Evolutionary conservation across 495 filamentous ascomycete species (phyloP).

Genomic region (Achaetomiella virescens): DNA sequence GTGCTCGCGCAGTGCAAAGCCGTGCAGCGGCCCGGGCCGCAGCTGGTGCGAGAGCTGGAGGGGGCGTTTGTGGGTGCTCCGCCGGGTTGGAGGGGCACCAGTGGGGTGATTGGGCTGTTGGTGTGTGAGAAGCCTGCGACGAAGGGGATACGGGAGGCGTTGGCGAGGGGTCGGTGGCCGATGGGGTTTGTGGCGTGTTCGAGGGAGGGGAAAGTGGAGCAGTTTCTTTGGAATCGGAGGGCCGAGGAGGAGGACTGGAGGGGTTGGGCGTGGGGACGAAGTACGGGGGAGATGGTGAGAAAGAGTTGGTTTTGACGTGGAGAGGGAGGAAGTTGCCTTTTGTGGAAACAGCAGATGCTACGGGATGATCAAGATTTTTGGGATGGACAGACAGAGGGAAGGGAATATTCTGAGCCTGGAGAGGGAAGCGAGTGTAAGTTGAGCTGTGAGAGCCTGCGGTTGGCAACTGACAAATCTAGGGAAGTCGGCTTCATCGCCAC

Average conservation of each 20-base stretch:
- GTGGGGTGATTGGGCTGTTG: constrained; percentile 56
- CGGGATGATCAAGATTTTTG: neutral
- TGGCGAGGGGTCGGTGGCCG: constrained; percentile 60
- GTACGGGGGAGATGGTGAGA: constrained; percentile 32
- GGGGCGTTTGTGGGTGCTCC: constrained; percentile 70
- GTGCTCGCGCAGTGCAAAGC: constrained; percentile 83
- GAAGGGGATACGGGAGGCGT: constrained; percentile 54
- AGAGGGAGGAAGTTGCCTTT: constrained; percentile 43
- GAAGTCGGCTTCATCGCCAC: too few species aligned
- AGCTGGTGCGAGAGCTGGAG: constrained; percentile 75
- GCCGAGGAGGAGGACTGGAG: constrained; percentile 56
- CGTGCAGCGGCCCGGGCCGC: constrained; percentile 51
- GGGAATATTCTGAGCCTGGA: too few species aligned
- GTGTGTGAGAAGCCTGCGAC: constrained; percentile 45
- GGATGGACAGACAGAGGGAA: neutral
- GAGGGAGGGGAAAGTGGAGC: constrained; percentile 45
- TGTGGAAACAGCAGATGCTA: neutral
- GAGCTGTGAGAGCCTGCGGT: too few species aligned
- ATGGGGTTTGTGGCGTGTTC: constrained; percentile 53
- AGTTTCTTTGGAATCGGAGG: constrained; percentile 64
- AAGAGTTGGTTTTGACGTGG: constrained; percentile 48
- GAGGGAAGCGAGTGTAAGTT: too few species aligned
- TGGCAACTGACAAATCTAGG: too few species aligned
- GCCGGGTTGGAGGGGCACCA: constrained; percentile 54
- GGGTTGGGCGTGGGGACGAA: constrained; percentile 55